These are phyloP conservation scores for Pleurotus citrinopileatus DNA, from an alignment of 768 basidiomycete genomes.

Conservation along the genomic window DNA sequence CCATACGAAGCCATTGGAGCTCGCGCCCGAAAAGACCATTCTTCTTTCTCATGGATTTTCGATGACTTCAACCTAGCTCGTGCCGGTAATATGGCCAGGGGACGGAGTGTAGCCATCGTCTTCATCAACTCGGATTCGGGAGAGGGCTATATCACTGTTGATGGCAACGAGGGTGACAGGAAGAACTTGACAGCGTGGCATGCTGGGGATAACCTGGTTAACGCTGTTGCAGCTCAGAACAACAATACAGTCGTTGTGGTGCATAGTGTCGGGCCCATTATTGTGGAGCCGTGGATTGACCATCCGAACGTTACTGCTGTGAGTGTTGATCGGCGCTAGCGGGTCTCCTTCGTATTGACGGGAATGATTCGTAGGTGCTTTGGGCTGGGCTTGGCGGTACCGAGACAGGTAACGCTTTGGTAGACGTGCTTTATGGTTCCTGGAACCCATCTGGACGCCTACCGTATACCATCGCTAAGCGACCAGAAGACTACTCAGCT, in stretches of 20 bases:
- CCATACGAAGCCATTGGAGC: conserved; percentile 81
- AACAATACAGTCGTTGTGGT: conserved; percentile 73
- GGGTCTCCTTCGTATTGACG: no score
- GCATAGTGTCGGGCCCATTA: conserved; percentile 60
- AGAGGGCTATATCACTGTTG: conserved; percentile 78
- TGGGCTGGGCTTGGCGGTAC: conserved; percentile 71
- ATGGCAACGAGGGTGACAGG: conserved; percentile 77
- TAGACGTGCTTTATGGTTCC: conserved; percentile 67
- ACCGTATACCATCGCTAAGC: conserved; percentile 75
- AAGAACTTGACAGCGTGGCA: conserved; percentile 74
- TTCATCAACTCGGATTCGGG: conserved; percentile 85
- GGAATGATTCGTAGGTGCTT: no score
- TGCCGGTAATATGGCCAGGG: conserved; percentile 46
- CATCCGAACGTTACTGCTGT: conserved; percentile 73
- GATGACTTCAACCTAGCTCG: conserved; percentile 61
- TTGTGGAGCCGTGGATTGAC: conserved; percentile 66
- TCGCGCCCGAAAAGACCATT: conserved; percentile 63
- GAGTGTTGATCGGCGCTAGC: no score
- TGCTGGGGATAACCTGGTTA: conserved; percentile 67
- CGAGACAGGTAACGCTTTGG: conserved; percentile 69
- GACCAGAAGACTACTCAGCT: conserved; percentile 53
- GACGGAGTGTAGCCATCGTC: conserved; percentile 67
- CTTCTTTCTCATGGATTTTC: conserved; percentile 65
- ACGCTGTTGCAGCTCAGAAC: conserved; percentile 62
- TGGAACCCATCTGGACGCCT: conserved; percentile 68